phyloP scores from a whole-genome alignment of 1,284 basidiomycete genomes.

The Ceratobasidium papillatum region DNA sequence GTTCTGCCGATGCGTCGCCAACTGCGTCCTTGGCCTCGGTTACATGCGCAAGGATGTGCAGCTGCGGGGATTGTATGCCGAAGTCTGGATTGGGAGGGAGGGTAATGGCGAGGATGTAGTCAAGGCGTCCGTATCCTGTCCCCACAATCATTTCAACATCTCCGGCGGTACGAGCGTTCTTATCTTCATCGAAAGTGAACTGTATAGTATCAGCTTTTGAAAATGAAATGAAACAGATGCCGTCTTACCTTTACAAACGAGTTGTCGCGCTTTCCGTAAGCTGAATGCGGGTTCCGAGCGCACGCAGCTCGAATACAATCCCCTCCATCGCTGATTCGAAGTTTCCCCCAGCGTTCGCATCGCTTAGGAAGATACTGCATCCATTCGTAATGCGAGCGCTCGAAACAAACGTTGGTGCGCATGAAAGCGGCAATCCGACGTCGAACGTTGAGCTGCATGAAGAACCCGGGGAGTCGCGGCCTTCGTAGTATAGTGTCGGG shows the following conservation, averaged over 20 bases:
- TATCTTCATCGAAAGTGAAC: slow-evolving; percentile 50
- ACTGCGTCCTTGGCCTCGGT: too few relatives aligned
- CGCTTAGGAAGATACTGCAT: slow-evolving; percentile 4
- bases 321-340: neutral
- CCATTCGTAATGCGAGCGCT: neutral
- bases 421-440: neutral
- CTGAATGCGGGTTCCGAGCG: neutral
- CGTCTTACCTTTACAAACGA: slow-evolving; percentile 7
- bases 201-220: too few relatives aligned
- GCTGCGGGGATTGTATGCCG: too few relatives aligned
- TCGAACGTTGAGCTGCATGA: neutral
- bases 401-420: neutral
- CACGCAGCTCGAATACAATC: too few relatives aligned
- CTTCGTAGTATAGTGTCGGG: neutral
- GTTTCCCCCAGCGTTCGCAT: slow-evolving; percentile 19
- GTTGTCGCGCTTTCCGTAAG: neutral
- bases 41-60: too few relatives aligned
- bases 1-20: neutral
- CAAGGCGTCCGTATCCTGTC: slow-evolving; percentile 48
- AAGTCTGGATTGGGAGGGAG: neutral
- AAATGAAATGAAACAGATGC: neutral
- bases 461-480: neutral
- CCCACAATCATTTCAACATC: slow-evolving; percentile 29
- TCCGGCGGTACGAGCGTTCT: slow-evolving; percentile 43
- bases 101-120: slow-evolving; percentile 41